Base-by-base conservation (phyloP, 495 filamentous ascomycete genomes). In the Tuber magnatum region DNA sequence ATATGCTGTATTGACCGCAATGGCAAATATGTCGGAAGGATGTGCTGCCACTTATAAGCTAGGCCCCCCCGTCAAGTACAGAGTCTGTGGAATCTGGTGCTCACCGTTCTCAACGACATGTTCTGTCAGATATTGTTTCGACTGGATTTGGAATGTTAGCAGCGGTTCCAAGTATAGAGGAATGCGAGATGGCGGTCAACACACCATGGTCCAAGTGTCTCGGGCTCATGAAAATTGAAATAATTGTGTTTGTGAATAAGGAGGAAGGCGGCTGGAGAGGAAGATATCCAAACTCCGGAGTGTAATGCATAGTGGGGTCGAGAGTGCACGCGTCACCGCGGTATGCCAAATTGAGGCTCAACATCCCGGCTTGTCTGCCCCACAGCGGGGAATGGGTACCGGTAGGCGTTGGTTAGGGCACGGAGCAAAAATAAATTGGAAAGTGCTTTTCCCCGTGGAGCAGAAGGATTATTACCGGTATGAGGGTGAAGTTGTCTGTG, bases 61-160 rank as follows among this genome's bases (percentile, higher is more conserved):
- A 78, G 65, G 65, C 20, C 22, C 44, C 10, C 7, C 3, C 51
- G 51, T 75, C 6, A 65, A 32, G 16, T 6, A 20, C 14, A 41
- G 12, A 5, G 24, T 38, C 32, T 43, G 65, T 39, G 51, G 51
- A 65, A 73, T 40, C 68, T 56, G 16, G 20, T 48, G 78, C 86
- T 80, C 82, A 93, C 93, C 93, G 87, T 93, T 88, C 83, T 97
- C 92, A 82, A 95, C 88, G 20, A 94, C 94, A 85, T 97, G 93
- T 74, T 90, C 90, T 74, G 93, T 93, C 48, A 99, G 89, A 83
- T 97, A 98, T 92, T 97, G 96, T 86, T 97, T 97, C 73, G 95
- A 98, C 96, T 99, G 80, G 40, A 65, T 68, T 20, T 22, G 4
- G 32, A 32, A 9, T 40, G 24, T 76, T 72, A 81, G 72, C 24